These are phyloP conservation scores for Heterobasidion irregulare DNA, from an alignment of 1,284 basidiomycete genomes.

Conservation along the genomic window DNA sequence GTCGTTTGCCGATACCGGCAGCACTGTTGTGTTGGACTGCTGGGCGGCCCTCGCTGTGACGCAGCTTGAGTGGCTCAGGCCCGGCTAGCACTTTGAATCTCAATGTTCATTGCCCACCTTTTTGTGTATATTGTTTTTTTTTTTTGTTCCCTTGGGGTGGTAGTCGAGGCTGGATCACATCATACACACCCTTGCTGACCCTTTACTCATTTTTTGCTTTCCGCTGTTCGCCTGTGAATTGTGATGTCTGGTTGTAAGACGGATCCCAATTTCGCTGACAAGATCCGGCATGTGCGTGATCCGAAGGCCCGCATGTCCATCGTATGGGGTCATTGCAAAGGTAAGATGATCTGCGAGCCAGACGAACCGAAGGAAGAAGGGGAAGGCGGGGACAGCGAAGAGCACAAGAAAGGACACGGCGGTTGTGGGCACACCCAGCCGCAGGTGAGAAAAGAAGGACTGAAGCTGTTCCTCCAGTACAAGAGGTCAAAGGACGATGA, in stretches of 20 bases:
- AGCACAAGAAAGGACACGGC: slow-evolving; percentile 82
- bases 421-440: slow-evolving; percentile 96
- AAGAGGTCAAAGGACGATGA: slow-evolving; percentile 91
- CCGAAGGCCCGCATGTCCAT: slow-evolving; percentile 84
- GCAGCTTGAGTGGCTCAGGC: slow-evolving; percentile 46
- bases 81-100: slow-evolving; percentile 51
- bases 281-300: slow-evolving; percentile 80
- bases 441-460: slow-evolving; percentile 86
- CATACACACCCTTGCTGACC: slow-evolving; percentile 48
- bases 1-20: slow-evolving; percentile 24
- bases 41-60: slow-evolving; percentile 44
- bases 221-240: slow-evolving; percentile 10
- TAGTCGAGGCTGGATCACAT: slow-evolving; percentile 19
- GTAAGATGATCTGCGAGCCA: slow-evolving; percentile 80
- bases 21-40: slow-evolving; percentile 24
- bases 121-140: slow-evolving; percentile 30
- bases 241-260: slow-evolving; percentile 42
- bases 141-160: slow-evolving; percentile 20
- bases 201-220: slow-evolving; percentile 31
- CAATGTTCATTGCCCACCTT: slow-evolving; percentile 44
- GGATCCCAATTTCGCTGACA: slow-evolving; percentile 76
- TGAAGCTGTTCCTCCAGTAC: slow-evolving; percentile 96
- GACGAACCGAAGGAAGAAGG: slow-evolving; percentile 84
- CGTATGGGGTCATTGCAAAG: slow-evolving; percentile 82
- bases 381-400: slow-evolving; percentile 65